phyloP scores from a whole-genome alignment of 176 grass and related monocot genomes.

The Zoysia japonica region DNA sequence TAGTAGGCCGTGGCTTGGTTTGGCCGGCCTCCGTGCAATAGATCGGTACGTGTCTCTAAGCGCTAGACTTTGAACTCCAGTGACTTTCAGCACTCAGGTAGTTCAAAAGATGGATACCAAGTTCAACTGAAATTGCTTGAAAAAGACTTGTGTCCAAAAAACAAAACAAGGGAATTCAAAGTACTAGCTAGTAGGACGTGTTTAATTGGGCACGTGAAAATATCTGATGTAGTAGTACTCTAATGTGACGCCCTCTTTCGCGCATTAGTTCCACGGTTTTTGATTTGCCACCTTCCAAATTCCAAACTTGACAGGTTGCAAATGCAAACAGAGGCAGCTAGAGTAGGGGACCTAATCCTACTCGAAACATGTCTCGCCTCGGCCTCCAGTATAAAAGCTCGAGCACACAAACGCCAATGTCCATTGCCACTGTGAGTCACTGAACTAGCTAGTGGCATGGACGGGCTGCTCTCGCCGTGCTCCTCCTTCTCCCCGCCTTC shows the following conservation, averaged over 20 bases:
- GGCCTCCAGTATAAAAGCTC: constrained; percentile 19
- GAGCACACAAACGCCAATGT: background rate
- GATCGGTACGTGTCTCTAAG: background rate
- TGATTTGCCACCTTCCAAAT: background rate
- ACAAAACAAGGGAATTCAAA: background rate
- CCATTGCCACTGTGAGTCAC: background rate
- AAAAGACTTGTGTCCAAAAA: background rate
- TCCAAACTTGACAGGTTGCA: too few species aligned
- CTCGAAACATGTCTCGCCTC: background rate
- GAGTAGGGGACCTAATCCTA: background rate
- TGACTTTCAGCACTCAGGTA: background rate
- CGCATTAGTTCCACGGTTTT: background rate
- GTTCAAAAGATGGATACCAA: background rate
- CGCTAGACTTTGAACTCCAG: background rate
- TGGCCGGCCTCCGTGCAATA: background rate
- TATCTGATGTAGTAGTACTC: background rate
- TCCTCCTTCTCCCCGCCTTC: constrained; percentile 35
- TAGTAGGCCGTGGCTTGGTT: background rate
- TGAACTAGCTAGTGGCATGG: constrained; percentile 6
- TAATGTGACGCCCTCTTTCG: background rate
- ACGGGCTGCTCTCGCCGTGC: constrained; percentile 41
- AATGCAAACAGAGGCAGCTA: too few species aligned
- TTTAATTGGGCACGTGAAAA: background rate
- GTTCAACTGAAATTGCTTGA: background rate
- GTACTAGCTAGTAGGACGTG: background rate